Conservation (phyloP, 2,329 filamentous ascomycete species). For the Monilinia fructicola region DNA sequence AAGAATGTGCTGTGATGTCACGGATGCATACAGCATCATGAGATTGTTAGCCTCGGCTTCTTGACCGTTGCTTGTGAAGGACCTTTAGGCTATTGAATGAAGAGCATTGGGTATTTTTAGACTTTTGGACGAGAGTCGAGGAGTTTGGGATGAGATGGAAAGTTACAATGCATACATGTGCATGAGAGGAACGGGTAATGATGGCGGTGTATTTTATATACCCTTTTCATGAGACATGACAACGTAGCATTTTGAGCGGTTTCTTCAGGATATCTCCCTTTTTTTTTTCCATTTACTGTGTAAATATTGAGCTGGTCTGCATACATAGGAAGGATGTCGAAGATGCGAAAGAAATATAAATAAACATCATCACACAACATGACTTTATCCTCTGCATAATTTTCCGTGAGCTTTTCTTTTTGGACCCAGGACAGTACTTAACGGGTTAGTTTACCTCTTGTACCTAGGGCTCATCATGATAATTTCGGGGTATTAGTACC, state of each 20-base stretch:
- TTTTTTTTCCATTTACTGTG: slow-evolving; percentile 5
- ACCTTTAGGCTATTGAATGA: neutral
- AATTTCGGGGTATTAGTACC: neutral
- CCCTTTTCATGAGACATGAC: neutral
- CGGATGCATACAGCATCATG: neutral
- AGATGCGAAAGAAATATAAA: slow-evolving; percentile 5
- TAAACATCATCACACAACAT: neutral
- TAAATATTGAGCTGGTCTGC: slow-evolving; percentile 3
- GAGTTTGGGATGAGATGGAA: neutral
- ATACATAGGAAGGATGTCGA: neutral
- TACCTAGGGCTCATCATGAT: neutral
- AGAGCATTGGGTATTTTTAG: slow-evolving; percentile 11
- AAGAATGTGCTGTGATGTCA: slow-evolving; percentile 9
- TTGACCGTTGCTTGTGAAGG: neutral
- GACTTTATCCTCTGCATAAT: neutral
- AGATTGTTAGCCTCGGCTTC: neutral
- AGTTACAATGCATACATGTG: slow-evolving; percentile 5
- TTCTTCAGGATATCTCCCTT: neutral
- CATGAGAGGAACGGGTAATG: neutral
- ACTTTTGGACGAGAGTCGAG: neutral
- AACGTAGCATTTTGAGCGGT: neutral
- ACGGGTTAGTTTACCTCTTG: neutral
- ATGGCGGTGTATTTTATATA: slow-evolving; percentile 3
- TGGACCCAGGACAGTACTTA: too few relatives aligned
- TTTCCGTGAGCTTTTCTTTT: too few relatives aligned